phyloP scores from a whole-genome alignment of 106 monocot genomes.

The Chionographis japonica region DNA sequence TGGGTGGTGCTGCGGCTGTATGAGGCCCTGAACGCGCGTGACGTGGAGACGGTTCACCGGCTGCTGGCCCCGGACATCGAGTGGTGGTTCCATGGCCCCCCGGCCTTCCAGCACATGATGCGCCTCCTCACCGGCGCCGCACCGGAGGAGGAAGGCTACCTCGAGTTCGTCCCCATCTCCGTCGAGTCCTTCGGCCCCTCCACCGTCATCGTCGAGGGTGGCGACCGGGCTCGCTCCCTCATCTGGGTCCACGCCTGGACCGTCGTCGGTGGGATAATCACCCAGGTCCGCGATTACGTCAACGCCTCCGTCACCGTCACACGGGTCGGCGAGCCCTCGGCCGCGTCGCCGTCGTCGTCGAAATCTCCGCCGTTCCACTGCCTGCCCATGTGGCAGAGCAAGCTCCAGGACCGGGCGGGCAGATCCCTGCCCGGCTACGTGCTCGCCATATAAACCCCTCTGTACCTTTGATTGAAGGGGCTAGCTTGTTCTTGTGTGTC shows the following conservation, averaged over 20 bases:
- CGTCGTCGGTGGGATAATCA: constrained; percentile 29
- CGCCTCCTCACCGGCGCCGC: too few species aligned
- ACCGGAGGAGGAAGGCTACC: too few species aligned
- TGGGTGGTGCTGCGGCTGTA: constrained; percentile 36
- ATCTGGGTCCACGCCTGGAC: too few species aligned
- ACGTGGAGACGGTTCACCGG: constrained; percentile 39
- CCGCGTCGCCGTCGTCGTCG: neutral
- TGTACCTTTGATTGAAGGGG: too few species aligned
- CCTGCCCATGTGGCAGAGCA: constrained; percentile 14
- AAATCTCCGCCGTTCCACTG: neutral
- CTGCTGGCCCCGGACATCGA: constrained; percentile 44
- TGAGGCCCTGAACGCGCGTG: constrained; percentile 34
- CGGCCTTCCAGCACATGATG: constrained; percentile 37
- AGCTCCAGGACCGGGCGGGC: neutral
- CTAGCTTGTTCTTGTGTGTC: too few species aligned
- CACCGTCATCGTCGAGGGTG: too few species aligned
- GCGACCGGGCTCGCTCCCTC: too few species aligned
- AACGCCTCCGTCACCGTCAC: constrained; percentile 42
- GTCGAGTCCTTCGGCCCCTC: too few species aligned
- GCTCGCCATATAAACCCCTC: constrained; percentile 12
- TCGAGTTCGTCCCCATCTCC: too few species aligned
- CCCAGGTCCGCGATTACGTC: constrained; percentile 42
- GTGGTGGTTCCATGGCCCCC: constrained; percentile 59
- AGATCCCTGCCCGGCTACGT: constrained; percentile 25
- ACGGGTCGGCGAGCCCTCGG: neutral